phyloP scores from a whole-genome alignment of 495 filamentous ascomycete genomes.

The Alectoria sarmentosa region DNA sequence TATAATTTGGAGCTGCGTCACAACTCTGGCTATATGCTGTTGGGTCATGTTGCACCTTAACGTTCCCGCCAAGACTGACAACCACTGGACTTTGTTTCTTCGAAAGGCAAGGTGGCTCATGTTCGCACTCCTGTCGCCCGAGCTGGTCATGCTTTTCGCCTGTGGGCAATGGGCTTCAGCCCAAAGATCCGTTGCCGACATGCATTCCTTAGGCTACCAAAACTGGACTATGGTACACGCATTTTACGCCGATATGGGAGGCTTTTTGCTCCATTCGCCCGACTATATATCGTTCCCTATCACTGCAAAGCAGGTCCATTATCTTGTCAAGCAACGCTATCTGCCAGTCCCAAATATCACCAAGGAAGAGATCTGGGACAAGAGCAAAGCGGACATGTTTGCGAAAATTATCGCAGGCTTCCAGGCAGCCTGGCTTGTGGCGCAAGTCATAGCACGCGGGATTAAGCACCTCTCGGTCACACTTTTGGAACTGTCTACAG shows the following conservation, averaged over 20 bases:
- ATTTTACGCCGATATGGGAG: slow-evolving; percentile 38
- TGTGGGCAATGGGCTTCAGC: slow-evolving; percentile 27
- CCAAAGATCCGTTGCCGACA: slow-evolving; percentile 16
- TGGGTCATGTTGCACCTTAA: slow-evolving; percentile 32
- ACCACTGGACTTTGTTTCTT: slow-evolving; percentile 10
- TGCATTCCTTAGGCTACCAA: slow-evolving; percentile 21
- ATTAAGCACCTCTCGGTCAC: slow-evolving; percentile 27
- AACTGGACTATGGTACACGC: slow-evolving; percentile 34
- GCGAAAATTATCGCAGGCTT: slow-evolving; percentile 25
- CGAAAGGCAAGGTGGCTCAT: slow-evolving; percentile 29
- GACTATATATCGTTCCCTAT: slow-evolving; percentile 31
- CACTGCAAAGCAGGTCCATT: slow-evolving; percentile 32
- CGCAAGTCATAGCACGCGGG: slow-evolving; percentile 27
- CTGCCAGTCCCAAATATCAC: slow-evolving; percentile 20
- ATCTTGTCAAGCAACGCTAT: slow-evolving; percentile 26
- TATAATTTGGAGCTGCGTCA: slow-evolving; percentile 31
- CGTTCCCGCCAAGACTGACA: slow-evolving; percentile 28
- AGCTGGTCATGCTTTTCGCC: slow-evolving; percentile 26
- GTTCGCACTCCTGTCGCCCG: slow-evolving; percentile 29
- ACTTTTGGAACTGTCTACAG: slow-evolving; percentile 30
- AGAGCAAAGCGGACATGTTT: slow-evolving; percentile 30
- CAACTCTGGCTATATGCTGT: slow-evolving; percentile 29
- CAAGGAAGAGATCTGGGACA: slow-evolving; percentile 30
- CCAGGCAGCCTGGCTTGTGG: slow-evolving; percentile 30
- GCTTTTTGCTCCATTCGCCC: slow-evolving; percentile 26